Evolutionary conservation across 1,284 basidiomycete species (phyloP).

Genomic region (Moniliophthora roreri): DNA sequence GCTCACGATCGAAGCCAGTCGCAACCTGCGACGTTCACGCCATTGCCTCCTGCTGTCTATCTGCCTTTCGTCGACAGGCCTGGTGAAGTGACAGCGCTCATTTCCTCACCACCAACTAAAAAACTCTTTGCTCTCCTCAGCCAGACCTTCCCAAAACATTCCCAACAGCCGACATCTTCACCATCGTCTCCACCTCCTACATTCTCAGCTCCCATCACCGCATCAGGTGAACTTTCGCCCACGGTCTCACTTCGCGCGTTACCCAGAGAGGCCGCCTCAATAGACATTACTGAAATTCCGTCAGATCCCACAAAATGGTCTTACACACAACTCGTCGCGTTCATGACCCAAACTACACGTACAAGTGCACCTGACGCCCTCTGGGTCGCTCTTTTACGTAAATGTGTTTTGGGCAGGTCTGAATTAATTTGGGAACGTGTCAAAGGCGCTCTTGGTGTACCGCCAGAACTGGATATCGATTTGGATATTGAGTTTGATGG

Average conservation of each 20-base stretch:
- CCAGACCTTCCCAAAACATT: constrained; percentile 56
- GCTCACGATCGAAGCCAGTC: constrained; percentile 20
- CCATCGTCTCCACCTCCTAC: constrained; percentile 11
- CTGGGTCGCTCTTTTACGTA: constrained; percentile 66
- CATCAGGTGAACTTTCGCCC: constrained; percentile 12
- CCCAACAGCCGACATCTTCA: constrained; percentile 22
- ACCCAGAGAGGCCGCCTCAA: constrained; percentile 14
- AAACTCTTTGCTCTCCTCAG: constrained; percentile 69
- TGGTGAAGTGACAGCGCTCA: constrained; percentile 59
- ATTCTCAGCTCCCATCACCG: constrained; percentile 19
- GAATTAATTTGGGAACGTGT: constrained; percentile 83
- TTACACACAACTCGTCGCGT: constrained; percentile 55
- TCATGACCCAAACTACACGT: constrained; percentile 62
- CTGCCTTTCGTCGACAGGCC: constrained; percentile 78
- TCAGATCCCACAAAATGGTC: constrained; percentile 57
- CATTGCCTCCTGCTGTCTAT: constrained; percentile 65
- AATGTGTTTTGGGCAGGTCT: constrained; percentile 65
- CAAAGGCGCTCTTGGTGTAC: constrained; percentile 76
- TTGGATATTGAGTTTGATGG: constrained; percentile 57
- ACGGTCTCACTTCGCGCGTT: constrained; percentile 11
- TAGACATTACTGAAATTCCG: constrained; percentile 23
- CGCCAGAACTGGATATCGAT: constrained; percentile 71
- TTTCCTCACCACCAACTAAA: constrained; percentile 59
- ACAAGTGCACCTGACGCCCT: constrained; percentile 55
- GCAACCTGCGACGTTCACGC: constrained; percentile 57